Conservation (phyloP, 805 yeast species). For the Saccharomycopsis guyanensis region DNA sequence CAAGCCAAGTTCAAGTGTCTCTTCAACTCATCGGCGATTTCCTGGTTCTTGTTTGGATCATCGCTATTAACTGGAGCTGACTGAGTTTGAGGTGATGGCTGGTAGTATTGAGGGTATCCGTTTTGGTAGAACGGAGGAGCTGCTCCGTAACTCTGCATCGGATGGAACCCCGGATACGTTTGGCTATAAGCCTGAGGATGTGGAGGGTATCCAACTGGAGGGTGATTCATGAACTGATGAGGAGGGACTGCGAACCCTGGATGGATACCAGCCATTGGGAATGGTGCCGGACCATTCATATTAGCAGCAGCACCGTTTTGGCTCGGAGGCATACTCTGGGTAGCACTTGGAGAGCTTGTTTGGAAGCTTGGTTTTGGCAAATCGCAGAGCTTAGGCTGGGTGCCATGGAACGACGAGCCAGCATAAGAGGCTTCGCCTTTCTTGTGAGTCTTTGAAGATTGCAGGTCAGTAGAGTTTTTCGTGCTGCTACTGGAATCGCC, state of each 20-base stretch:
- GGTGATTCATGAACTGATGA: no score
- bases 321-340: no score
- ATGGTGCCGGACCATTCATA: no score
- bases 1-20: background rate
- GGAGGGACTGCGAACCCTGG: no score
- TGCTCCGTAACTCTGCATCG: background rate
- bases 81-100: background rate
- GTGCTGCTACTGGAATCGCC: constrained; percentile 1
- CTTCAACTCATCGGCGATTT: background rate
- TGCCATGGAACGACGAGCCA: constrained; percentile 18
- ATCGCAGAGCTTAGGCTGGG: constrained; percentile 18
- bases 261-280: no score
- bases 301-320: no score
- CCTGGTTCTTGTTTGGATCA: background rate
- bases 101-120: background rate
- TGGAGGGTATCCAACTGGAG: background rate
- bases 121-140: background rate
- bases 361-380: constrained; percentile 22
- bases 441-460: no score
- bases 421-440: constrained; percentile 19
- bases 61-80: background rate
- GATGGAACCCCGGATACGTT: background rate
- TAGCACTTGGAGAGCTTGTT: no score
- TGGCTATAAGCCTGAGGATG: background rate
- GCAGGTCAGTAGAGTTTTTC: no score